Conservation (phyloP, 2,329 filamentous ascomycete species). For the Pyrenophora teres region DNA sequence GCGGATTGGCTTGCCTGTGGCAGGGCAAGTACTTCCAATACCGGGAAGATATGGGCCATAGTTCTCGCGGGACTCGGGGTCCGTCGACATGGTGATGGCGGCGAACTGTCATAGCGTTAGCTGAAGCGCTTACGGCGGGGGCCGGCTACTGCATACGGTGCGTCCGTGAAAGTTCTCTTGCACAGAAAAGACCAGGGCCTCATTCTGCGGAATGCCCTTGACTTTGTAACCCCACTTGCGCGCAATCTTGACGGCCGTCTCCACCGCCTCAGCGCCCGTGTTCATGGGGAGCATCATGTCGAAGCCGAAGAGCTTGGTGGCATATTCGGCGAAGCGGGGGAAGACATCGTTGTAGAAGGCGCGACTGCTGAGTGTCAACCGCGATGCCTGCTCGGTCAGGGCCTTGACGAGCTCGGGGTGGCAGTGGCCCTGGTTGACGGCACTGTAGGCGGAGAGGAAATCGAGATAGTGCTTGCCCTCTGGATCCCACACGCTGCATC, state of each 20-base stretch:
- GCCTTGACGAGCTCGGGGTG: conserved; percentile 95
- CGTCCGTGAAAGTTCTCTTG: conserved; percentile 95
- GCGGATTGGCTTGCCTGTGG: conserved; percentile 75
- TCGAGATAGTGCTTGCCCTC: conserved; percentile 92
- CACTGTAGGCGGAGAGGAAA: conserved; percentile 96
- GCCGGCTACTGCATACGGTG: conserved; percentile 65
- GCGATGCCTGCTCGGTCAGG: conserved; percentile 83
- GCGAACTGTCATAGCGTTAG: conserved; percentile 68
- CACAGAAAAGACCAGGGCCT: conserved; percentile 83
- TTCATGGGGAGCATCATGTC: conserved; percentile 99
- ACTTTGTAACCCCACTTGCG: conserved; percentile 98
- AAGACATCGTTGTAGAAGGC: conserved; percentile 99
- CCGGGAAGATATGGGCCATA: conserved; percentile 95
- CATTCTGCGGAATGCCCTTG: conserved; percentile 82
- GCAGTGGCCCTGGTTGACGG: conserved; percentile 97
- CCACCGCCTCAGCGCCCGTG: conserved; percentile 93
- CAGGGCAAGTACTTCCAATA: conserved; percentile 76
- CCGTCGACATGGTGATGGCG: conserved; percentile 91
- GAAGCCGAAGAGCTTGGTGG: conserved; percentile 86
- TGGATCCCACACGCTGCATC: conserved; percentile 93
- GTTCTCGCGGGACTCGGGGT: conserved; percentile 93
- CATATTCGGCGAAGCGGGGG: conserved; percentile 91
- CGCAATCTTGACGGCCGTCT: conserved; percentile 94
- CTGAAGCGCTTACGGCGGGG: not conserved
- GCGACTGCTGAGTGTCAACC: conserved; percentile 87